Base-by-base conservation (phyloP, 2,329 filamentous ascomycete species). In the Ascochyta viciae-villosae region DNA sequence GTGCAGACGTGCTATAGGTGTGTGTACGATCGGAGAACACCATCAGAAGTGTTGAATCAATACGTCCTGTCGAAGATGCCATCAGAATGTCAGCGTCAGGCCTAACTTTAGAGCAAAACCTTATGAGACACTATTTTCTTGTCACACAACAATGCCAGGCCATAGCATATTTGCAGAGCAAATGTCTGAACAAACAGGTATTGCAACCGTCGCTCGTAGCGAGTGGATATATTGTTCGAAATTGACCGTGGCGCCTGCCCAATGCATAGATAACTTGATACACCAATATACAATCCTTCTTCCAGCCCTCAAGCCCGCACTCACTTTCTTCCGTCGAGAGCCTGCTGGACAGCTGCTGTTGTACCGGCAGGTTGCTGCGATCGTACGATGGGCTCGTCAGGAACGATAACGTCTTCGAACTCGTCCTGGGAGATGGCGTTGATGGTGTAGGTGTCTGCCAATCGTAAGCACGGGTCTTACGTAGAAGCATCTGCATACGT, bases 371-470 rank as follows among this genome's bases (percentile, higher is more conserved):
- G 49, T 34, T 61, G 64, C 45, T 68, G 68, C 4, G 78, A 70
- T n/a, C 80, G 76, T 57, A 82, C 78, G 45, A 78, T 76, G 43
- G 91, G 89, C 48, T 84, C 81, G 74, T 91, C 90, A 26, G 95
- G 95, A 34, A 98, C 89, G 74, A 92, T 88, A 67, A 98, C 93
- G 74, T 99, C 95, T 54, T 93, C 91, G 80, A 99, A 99, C 65
- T 97, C 91, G 77, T 98, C 95, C 78, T 98, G 95, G 39, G 94
- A 92, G 72, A 99, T 90, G 50, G 91, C 92, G 64, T 83, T 85
- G 73, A 99, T 89, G 38, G 88, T 91, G 75, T 85, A 90, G 50
- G 83, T 79, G 72, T 90, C 88, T 90, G 44, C 8, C 7, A 10
- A 35, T 9, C 3, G 53, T 72, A 3, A 69, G 70, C 46, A 39